These are phyloP conservation scores for Dovyalis caffra DNA, from an alignment of 345 rosid genomes.

Conservation along the genomic window DNA sequence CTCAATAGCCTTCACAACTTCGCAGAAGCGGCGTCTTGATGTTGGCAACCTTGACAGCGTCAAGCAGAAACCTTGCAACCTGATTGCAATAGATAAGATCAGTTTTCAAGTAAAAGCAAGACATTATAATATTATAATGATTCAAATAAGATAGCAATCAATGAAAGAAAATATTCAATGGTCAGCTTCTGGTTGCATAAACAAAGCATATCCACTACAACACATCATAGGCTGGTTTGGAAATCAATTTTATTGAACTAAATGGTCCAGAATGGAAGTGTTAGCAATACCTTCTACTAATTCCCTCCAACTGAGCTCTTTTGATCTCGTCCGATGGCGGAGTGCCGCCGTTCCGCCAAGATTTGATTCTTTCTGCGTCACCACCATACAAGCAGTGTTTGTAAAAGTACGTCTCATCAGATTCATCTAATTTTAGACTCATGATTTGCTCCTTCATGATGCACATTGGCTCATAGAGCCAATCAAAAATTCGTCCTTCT, in stretches of 20 bases:
- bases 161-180: too few relatives aligned
- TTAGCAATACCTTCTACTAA: slow-evolving; percentile 23
- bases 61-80: slow-evolving; percentile 24
- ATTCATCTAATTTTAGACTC: slow-evolving; percentile 9
- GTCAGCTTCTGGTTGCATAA: too few relatives aligned
- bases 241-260: too few relatives aligned
- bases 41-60: slow-evolving; percentile 27
- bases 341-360: slow-evolving; percentile 18
- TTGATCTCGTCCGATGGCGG: slow-evolving; percentile 20
- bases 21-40: slow-evolving; percentile 25
- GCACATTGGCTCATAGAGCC: slow-evolving; percentile 28
- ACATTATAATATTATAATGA: too few relatives aligned
- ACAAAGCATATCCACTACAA: too few relatives aligned
- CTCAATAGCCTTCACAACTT: slow-evolving; percentile 23
- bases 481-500: slow-evolving; percentile 25
- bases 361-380: slow-evolving; percentile 13
- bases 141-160: too few relatives aligned
- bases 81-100: neutral
- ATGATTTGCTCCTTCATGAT: slow-evolving; percentile 28
- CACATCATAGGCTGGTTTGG: too few relatives aligned
- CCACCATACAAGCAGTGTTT: slow-evolving; percentile 21
- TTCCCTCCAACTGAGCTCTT: slow-evolving; percentile 29
- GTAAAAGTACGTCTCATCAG: slow-evolving; percentile 25
- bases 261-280: neutral
- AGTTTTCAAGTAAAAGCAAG: neutral